phyloP scores from a whole-genome alignment of 2,329 filamentous ascomycete genomes.

The Leptodontidium sp. region DNA sequence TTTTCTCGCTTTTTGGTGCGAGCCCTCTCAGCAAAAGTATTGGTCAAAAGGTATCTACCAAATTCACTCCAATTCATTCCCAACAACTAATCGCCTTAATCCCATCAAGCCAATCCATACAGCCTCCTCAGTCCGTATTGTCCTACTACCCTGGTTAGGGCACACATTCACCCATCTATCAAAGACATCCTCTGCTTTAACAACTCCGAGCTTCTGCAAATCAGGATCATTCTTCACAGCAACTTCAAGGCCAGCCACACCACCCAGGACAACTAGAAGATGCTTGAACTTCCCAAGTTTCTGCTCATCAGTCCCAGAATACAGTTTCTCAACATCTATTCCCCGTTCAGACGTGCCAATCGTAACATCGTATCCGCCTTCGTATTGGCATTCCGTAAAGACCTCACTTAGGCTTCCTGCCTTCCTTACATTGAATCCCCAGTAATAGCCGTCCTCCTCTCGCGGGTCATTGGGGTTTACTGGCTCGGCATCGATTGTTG shows the following conservation, averaged over 20 bases:
- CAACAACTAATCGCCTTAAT: conserved; percentile 62
- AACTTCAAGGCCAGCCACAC: conserved; percentile 80
- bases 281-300: conserved; percentile 65
- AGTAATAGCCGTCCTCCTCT: conserved; percentile 83
- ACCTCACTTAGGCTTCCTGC: conserved; percentile 73
- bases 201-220: conserved; percentile 63
- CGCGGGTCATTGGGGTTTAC: conserved; percentile 75
- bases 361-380: conserved; percentile 82
- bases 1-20: no score
- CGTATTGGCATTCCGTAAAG: conserved; percentile 79
- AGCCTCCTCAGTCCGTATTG: conserved; percentile 85
- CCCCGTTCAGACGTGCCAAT: conserved; percentile 85
- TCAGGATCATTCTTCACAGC: conserved; percentile 71
- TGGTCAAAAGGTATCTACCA: background rate
- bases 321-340: conserved; percentile 51
- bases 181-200: conserved; percentile 74
- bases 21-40: no score
- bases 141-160: conserved; percentile 81
- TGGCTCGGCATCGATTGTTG: conserved; percentile 57
- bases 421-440: conserved; percentile 79
- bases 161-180: conserved; percentile 86
- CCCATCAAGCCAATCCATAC: conserved; percentile 79
- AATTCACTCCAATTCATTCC: conserved; percentile 33
- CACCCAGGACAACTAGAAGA: conserved; percentile 81
- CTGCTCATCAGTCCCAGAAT: conserved; percentile 40